Evolutionary conservation across 2,329 filamentous ascomycete species (phyloP).

Genomic region (Torrubiellomyces zombiae): DNA sequence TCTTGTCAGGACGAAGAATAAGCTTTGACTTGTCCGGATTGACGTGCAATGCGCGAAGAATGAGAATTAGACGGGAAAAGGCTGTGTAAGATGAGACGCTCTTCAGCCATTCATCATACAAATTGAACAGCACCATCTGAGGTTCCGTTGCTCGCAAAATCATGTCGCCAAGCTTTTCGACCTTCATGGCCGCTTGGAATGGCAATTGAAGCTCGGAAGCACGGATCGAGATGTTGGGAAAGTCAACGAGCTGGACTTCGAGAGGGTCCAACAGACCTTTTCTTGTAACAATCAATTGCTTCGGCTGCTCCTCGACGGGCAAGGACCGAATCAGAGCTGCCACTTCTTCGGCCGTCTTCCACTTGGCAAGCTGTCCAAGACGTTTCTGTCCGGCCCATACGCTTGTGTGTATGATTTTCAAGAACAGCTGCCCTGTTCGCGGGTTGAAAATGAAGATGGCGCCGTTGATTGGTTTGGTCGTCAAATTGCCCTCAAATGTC

Average conservation of each 20-base stretch:
- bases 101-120: conserved; percentile 98
- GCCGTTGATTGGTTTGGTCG: conserved; percentile 97
- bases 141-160: conserved; percentile 93
- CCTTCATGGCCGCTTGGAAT: conserved; percentile 99
- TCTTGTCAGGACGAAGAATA: conserved; percentile 88
- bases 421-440: conserved; percentile 89
- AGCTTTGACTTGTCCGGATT: conserved; percentile 98
- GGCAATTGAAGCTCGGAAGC: conserved; percentile 92
- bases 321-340: conserved; percentile 89
- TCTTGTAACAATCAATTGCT: conserved; percentile 93
- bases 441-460: conserved; percentile 99
- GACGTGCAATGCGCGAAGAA: conserved; percentile 86
- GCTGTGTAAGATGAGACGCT: conserved; percentile 96
- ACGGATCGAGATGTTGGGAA: conserved; percentile 97
- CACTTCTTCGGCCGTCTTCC: conserved; percentile 99
- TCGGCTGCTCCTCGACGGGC: conserved; percentile 94
- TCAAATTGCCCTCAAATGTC: conserved; percentile 97
- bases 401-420: conserved; percentile 98
- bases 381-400: conserved; percentile 99
- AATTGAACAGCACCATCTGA: conserved; percentile 99
- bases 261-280: conserved; percentile 95
- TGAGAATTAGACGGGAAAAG: conserved; percentile 87
- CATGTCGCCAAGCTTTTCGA: conserved; percentile 98
- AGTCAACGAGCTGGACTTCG: conserved; percentile 92
- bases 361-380: conserved; percentile 94